Conservation (phyloP, 2,329 filamentous ascomycete genomes). For the Talaromyces marneffei region DNA sequence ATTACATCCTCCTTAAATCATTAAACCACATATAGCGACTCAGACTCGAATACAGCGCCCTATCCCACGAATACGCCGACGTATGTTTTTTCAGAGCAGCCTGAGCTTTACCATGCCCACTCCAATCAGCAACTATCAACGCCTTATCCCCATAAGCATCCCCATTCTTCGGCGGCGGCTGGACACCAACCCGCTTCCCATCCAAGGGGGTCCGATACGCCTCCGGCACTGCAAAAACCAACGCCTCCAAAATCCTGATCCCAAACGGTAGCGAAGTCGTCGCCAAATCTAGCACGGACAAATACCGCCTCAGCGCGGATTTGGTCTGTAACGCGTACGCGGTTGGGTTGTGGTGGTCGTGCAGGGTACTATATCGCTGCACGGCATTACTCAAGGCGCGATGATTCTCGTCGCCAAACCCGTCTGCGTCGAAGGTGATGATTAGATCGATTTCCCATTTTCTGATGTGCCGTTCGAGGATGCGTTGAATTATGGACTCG, state of each 20-base stretch:
- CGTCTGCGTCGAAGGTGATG: conserved; percentile 38
- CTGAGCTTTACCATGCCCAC: conserved; percentile 30
- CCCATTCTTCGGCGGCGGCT: background rate
- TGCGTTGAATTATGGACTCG: conserved; percentile 27
- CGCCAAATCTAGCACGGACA: conserved; percentile 33
- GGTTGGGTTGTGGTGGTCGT: conserved; percentile 22
- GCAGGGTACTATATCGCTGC: conserved; percentile 23
- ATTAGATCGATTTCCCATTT: conserved; percentile 39
- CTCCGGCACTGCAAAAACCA: conserved; percentile 11
- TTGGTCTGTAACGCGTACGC: conserved; percentile 34
- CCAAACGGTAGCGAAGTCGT: conserved; percentile 34
- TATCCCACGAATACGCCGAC: conserved; percentile 39
- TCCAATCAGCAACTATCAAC: conserved; percentile 34
- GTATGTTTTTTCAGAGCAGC: conserved; percentile 33
- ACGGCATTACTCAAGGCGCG: conserved; percentile 29
- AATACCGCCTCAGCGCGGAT: conserved; percentile 34
- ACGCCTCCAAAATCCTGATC: conserved; percentile 17
- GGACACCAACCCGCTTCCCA: background rate
- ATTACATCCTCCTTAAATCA: conserved; percentile 16
- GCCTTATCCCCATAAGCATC: conserved; percentile 24
- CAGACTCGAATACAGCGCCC: conserved; percentile 35
- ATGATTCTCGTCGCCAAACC: conserved; percentile 31
- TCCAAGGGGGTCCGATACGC: background rate
- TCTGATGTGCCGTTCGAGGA: conserved; percentile 30
- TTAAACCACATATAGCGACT: conserved; percentile 42